Evolutionary conservation across 768 basidiomycete species (phyloP).

Genomic region (Boletus rufocinnamomeus): DNA sequence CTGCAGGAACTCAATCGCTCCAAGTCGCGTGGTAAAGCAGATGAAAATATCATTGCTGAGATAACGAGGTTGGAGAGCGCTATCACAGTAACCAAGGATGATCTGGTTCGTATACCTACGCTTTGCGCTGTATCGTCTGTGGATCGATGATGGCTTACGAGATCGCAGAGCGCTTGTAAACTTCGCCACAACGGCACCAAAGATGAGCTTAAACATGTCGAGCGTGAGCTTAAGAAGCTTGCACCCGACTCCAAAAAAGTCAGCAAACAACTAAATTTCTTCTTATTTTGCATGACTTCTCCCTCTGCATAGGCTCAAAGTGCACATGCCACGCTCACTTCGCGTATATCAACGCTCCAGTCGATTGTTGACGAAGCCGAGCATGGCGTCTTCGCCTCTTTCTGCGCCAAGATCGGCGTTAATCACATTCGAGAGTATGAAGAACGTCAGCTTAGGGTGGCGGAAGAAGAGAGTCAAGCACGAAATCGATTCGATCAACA

Average conservation of each 20-base stretch:
- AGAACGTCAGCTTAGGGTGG: slow-evolving; percentile 84
- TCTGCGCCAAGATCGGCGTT: slow-evolving; percentile 81
- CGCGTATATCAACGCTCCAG: slow-evolving; percentile 55
- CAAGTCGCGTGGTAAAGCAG: slow-evolving; percentile 80
- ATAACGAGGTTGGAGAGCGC: slow-evolving; percentile 78
- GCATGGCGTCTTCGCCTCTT: slow-evolving; percentile 71
- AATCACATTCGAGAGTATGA: slow-evolving; percentile 90
- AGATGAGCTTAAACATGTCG: slow-evolving; percentile 81
- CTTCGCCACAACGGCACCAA: slow-evolving; percentile 75
- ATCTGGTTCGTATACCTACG: slow-evolving; percentile 56
- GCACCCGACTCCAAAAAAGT: slow-evolving; percentile 76
- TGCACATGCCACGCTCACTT: slow-evolving; percentile 52
- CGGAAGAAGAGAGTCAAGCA: slow-evolving; percentile 85
- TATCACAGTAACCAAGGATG: slow-evolving; percentile 76
- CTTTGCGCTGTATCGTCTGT: background rate
- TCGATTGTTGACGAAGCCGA: slow-evolving; percentile 73
- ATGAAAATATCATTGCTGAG: slow-evolving; percentile 76
- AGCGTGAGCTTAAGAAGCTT: slow-evolving; percentile 65
- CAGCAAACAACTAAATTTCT: background rate
- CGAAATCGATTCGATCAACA: slow-evolving; percentile 82
- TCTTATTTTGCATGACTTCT: background rate
- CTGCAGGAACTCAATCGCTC: slow-evolving; percentile 82
- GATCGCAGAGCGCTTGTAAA: slow-evolving; percentile 67
- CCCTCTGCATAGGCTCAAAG: slow-evolving; percentile 48
- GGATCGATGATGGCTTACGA: slow-evolving; percentile 1